These are phyloP conservation scores for Biscutella laevigata DNA, from an alignment of 441 rosid genomes.

Conservation along the genomic window DNA sequence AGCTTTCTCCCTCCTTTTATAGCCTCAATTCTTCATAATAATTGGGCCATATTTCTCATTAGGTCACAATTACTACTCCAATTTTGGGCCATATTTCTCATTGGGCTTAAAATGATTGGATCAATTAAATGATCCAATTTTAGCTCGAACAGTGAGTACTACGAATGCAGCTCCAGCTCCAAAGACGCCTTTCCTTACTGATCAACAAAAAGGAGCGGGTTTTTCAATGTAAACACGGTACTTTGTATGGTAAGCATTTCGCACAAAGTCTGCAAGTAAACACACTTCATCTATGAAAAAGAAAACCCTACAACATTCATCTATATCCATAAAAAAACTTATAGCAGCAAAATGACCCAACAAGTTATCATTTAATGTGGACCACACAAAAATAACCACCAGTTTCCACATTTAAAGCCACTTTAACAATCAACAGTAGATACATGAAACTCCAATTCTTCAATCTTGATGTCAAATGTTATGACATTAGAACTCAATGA, in stretches of 20 bases:
- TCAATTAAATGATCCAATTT: too few species aligned
- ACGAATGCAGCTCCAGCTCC: slow-evolving; percentile 81
- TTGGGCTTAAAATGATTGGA: too few species aligned
- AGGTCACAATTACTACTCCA: too few species aligned
- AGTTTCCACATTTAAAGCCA: too few species aligned
- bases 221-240: slow-evolving; percentile 31
- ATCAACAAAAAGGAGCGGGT: slow-evolving; percentile 38
- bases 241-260: slow-evolving; percentile 75
- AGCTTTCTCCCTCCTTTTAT: too few species aligned
- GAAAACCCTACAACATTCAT: slow-evolving; percentile 54
- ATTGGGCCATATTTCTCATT: too few species aligned
- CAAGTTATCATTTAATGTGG: not conserved
- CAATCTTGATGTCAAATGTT: not conserved
- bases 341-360: too few species aligned
- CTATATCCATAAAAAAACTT: too few species aligned
- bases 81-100: too few species aligned
- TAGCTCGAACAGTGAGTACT: slow-evolving; percentile 19
- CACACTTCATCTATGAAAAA: slow-evolving; percentile 71
- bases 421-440: not conserved
- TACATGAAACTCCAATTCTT: not conserved
- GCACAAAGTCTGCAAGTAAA: slow-evolving; percentile 71
- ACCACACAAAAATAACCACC: not conserved
- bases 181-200: slow-evolving; percentile 65
- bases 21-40: too few species aligned
- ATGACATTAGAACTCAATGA: not conserved